phyloP scores from a whole-genome alignment of 352 stramenopile species.

The Pythium rhizo-oryzae region DNA sequence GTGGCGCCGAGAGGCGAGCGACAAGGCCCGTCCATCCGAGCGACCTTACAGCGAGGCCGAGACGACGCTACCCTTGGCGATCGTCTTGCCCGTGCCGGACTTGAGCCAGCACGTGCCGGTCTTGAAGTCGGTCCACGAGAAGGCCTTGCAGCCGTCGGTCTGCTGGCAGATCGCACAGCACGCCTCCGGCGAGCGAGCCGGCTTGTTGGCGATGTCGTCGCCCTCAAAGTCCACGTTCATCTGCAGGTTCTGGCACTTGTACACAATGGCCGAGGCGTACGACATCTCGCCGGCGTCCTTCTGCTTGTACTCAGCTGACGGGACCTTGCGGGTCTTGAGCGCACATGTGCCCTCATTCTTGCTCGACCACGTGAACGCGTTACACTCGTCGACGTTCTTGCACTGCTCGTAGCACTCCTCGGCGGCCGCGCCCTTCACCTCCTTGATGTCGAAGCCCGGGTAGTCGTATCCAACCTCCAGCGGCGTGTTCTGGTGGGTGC shows the following conservation, averaged over 20 bases:
- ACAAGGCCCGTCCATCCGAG: constrained; percentile 1
- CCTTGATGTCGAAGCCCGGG: constrained; percentile 32
- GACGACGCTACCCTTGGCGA: constrained; percentile 26
- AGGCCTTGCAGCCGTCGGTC: constrained; percentile 31
- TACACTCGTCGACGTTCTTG: constrained; percentile 14
- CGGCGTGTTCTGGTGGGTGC: constrained; percentile 29
- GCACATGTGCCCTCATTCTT: constrained; percentile 29
- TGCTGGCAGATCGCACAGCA: constrained; percentile 40
- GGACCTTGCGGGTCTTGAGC: constrained; percentile 36
- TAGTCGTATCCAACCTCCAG: constrained; percentile 31
- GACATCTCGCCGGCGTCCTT: not conserved
- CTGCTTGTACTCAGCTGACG: constrained; percentile 10
- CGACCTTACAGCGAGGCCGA: constrained; percentile 30
- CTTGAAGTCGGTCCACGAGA: constrained; percentile 39
- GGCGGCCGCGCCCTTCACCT: constrained; percentile 1
- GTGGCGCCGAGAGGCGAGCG: not conserved
- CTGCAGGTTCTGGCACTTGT: constrained; percentile 35
- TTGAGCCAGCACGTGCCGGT: constrained; percentile 46
- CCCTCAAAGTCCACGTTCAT: constrained; percentile 31
- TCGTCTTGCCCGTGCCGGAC: constrained; percentile 15
- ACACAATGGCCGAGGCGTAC: constrained; percentile 36
- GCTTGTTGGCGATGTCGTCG: constrained; percentile 28
- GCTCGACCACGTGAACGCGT: constrained; percentile 37
- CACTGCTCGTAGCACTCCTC: constrained; percentile 34
- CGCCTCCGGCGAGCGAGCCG: constrained; percentile 26